These are phyloP conservation scores for Allomyces macrogynus DNA, from an alignment of 192 early-diverging fungal species.

Conservation along the genomic window DNA sequence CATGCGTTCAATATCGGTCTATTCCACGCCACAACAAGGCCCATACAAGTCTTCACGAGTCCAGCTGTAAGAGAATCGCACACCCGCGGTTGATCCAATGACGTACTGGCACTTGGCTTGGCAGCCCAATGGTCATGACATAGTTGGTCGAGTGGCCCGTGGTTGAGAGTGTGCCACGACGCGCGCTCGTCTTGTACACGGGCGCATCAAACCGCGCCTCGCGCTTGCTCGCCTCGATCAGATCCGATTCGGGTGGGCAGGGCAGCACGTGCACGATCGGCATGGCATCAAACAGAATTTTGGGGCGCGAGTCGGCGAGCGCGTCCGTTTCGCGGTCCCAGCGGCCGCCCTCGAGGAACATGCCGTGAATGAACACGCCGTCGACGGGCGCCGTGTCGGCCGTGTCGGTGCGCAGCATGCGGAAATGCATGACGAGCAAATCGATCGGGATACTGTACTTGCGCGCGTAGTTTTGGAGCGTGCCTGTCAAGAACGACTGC, in stretches of 20 bases:
- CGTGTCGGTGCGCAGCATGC: conserved; percentile 12
- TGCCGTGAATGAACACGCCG: conserved; percentile 30
- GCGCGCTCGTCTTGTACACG: conserved; percentile 41
- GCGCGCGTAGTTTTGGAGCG: conserved; percentile 40
- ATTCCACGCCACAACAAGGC: no score
- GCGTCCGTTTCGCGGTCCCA: conserved; percentile 22
- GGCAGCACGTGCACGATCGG: conserved; percentile 13
- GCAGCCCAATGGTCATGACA: conserved; percentile 33
- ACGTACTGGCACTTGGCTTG: conserved; percentile 24
- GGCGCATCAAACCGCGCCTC: conserved; percentile 25
- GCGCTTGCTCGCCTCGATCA: conserved; percentile 4
- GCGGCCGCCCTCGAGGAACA: conserved; percentile 35
- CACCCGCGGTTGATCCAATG: conserved; percentile 41
- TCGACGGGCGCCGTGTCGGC: conserved; percentile 16
- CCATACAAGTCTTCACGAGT: not conserved
- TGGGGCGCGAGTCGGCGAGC: conserved; percentile 28
- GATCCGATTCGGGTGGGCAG: conserved; percentile 4
- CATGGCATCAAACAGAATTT: conserved; percentile 33
- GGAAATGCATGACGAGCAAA: conserved; percentile 29
- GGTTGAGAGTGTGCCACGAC: conserved; percentile 35
- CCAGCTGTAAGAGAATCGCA: conserved; percentile 16
- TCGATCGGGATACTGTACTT: conserved; percentile 39
- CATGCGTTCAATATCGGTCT: no score
- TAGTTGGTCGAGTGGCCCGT: conserved; percentile 47
- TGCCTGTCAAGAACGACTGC: conserved; percentile 38